Percentiles rank a stretch among this genome's conserved stretches.
These are phyloP conservation scores for Xeromyces bisporus DNA, from an alignment of 495 filamentous ascomycete species.

Conservation along the genomic window DNA sequence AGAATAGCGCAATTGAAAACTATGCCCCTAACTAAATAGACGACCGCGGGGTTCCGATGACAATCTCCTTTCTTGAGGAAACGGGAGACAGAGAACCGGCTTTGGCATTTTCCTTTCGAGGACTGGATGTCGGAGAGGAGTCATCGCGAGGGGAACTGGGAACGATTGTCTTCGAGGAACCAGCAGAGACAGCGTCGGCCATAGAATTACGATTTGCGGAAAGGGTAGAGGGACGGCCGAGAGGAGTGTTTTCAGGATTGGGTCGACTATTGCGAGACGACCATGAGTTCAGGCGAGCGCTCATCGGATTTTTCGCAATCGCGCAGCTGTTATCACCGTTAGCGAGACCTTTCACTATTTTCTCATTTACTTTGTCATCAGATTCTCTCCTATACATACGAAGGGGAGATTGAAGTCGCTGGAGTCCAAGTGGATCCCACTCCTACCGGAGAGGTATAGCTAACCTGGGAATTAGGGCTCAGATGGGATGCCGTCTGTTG, in stretches of 20 bases:
- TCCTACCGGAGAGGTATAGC: constrained; percentile 24
- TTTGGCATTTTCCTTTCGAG: constrained; percentile 20
- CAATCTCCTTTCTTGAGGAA: constrained; percentile 18
- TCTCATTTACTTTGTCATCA: no score
- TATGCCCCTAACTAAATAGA: constrained; percentile 3
- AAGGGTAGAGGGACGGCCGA: constrained; percentile 11
- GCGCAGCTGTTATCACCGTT: constrained; percentile 17
- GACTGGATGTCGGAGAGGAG: constrained; percentile 13
- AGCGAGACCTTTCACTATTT: constrained; percentile 3
- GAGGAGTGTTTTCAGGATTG: constrained; percentile 16
- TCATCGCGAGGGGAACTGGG: constrained; percentile 12
- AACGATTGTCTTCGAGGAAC: constrained; percentile 17
- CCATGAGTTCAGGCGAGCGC: constrained; percentile 8
- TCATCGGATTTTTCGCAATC: constrained; percentile 18
- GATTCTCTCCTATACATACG: constrained; percentile 14
- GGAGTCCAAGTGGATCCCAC: constrained; percentile 29
- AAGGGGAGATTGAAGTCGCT: constrained; percentile 32
- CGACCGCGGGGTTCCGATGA: constrained; percentile 9
- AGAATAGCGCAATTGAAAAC: no score
- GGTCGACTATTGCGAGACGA: constrained; percentile 14
- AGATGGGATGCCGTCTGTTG: constrained; percentile 17
- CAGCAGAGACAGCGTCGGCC: constrained; percentile 16
- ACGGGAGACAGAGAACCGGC: constrained; percentile 20
- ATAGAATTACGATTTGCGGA: constrained; percentile 13
- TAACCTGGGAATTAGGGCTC: constrained; percentile 26